Evolutionary conservation across 2,329 filamentous ascomycete species (phyloP).

Genomic region (Coniochaeta sp.): DNA sequence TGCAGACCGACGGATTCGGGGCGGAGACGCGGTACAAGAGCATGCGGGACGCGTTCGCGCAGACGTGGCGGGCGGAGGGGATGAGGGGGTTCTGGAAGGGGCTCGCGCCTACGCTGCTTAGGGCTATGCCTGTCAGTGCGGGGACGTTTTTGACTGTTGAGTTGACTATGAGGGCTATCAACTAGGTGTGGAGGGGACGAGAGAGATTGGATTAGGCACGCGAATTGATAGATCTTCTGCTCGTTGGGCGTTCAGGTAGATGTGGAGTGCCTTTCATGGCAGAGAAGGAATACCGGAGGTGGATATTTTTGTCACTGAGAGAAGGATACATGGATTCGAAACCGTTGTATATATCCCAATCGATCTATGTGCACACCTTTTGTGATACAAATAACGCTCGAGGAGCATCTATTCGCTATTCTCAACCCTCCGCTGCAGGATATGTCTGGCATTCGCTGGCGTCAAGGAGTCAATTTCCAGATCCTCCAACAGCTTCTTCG

Average conservation of each 20-base stretch:
- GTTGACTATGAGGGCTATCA: conserved; percentile 57
- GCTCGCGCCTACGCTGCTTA: conserved; percentile 79
- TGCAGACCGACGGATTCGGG: conserved; percentile 95
- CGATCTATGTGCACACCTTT: background rate
- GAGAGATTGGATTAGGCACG: background rate
- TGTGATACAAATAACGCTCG: background rate
- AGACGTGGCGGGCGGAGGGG: conserved; percentile 75
- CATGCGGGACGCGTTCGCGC: conserved; percentile 84
- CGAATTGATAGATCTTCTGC: background rate
- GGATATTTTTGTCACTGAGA: background rate
- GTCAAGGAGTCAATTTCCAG: conserved; percentile 54
- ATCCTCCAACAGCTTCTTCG: conserved; percentile 52
- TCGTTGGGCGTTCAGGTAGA: conserved; percentile 5
- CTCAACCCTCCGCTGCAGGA: conserved; percentile 62
- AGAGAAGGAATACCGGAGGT: background rate
- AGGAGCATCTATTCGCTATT: conserved; percentile 32
- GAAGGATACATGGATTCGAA: background rate
- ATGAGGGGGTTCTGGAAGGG: conserved; percentile 89
- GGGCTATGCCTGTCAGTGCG: conserved; percentile 94
- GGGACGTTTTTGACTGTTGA: conserved; percentile 90
- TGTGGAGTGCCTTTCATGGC: background rate
- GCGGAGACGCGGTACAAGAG: conserved; percentile 60
- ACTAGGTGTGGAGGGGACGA: conserved; percentile 15
- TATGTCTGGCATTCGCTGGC: conserved; percentile 57
- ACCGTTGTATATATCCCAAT: background rate